Evolutionary conservation across 768 basidiomycete genomes (phyloP).

Genomic region (Zangia roseola): DNA sequence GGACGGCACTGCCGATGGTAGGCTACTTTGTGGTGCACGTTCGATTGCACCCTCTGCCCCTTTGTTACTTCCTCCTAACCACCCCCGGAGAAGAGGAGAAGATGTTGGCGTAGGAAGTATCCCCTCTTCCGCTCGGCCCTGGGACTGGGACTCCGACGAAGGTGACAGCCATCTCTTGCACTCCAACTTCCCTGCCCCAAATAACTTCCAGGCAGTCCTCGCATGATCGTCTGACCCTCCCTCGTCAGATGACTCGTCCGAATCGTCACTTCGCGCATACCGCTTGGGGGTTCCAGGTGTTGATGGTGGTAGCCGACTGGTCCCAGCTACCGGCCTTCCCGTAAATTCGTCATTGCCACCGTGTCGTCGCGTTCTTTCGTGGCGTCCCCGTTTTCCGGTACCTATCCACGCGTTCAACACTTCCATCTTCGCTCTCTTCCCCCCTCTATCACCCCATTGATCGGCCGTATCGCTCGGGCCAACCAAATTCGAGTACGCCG

Average conservation of each 20-base stretch:
- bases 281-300: background rate
- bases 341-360: conserved; percentile 4
- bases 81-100: conserved; percentile 14
- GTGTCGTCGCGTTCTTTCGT: conserved; percentile 36
- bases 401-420: conserved; percentile 46
- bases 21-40: background rate
- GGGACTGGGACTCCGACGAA: conserved; percentile 10
- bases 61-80: background rate
- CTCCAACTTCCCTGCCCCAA: conserved; percentile 39
- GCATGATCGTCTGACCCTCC: conserved; percentile 49
- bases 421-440: conserved; percentile 42
- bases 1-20: background rate
- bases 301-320: background rate
- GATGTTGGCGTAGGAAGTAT: conserved; percentile 26
- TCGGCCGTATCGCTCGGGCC: conserved; percentile 51
- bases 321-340: background rate
- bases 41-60: conserved; percentile 7
- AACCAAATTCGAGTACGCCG: conserved; percentile 64
- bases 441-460: conserved; percentile 55
- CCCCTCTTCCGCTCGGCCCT: background rate
- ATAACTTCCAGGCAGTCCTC: conserved; percentile 55
- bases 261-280: conserved; percentile 35
- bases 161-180: conserved; percentile 19
- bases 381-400: conserved; percentile 28
- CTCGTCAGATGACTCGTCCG: conserved; percentile 42